phyloP scores from a whole-genome alignment of 192 early-diverging fungal species.

The Neocallimastix lanati region DNA sequence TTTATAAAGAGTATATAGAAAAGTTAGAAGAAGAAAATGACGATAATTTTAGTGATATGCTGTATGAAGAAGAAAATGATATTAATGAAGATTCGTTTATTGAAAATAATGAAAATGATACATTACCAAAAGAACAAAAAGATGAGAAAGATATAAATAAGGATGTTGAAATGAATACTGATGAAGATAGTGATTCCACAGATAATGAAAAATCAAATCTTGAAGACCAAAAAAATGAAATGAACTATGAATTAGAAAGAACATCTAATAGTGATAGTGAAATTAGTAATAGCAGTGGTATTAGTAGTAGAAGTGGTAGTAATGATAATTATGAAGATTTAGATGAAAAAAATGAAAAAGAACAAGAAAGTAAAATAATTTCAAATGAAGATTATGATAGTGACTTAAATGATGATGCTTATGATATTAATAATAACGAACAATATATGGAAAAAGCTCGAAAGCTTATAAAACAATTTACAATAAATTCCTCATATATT shows the following conservation, averaged over 20 bases:
- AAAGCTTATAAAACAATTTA: not conserved
- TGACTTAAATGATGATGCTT: not conserved
- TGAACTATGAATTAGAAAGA: too few relatives aligned
- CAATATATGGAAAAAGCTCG: not conserved
- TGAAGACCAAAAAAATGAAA: too few relatives aligned
- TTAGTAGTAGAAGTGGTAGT: not conserved
- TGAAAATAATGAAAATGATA: not conserved
- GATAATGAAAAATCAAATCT: too few relatives aligned
- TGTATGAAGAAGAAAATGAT: not conserved
- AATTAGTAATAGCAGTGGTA: not conserved
- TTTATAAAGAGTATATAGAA: not conserved
- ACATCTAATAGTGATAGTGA: not conserved
- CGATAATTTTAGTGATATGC: not conserved
- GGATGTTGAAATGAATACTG: not conserved
- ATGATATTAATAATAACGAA: not conserved
- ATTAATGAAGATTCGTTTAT: not conserved
- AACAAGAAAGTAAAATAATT: too few relatives aligned
- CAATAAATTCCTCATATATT: not conserved
- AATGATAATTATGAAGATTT: not conserved
- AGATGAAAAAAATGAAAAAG: not conserved
- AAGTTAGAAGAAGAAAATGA: not conserved
- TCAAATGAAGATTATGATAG: not conserved
- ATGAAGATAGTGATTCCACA: too few relatives aligned
- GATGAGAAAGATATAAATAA: not conserved
- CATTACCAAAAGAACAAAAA: not conserved